Percentiles rank a stretch among this genome's conserved stretches.
Conservation (phyloP, 139 green algal genomes). For the Tetratostichococcus sp. region DNA sequence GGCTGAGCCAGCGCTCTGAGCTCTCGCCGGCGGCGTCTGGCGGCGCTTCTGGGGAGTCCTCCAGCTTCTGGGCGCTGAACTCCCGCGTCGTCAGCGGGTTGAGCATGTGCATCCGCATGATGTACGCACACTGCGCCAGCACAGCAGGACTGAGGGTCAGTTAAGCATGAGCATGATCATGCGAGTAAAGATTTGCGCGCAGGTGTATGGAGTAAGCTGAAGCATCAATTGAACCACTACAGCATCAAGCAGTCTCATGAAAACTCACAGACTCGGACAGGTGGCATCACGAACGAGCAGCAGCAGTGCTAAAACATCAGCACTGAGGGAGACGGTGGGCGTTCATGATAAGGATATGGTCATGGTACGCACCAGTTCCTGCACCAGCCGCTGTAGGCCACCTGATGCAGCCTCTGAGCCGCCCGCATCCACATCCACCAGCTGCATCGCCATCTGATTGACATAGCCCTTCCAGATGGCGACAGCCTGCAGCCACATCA, state of each 20-base stretch:
- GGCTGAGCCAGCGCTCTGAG: not conserved
- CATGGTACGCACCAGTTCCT: not conserved
- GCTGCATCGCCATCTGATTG: constrained; percentile 26
- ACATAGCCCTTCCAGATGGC: constrained; percentile 26
- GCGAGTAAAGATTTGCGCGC: no score
- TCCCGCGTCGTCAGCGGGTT: not conserved
- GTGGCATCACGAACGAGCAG: no score
- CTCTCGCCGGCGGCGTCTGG: not conserved
- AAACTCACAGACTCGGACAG: no score
- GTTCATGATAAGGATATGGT: no score
- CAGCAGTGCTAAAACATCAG: no score
- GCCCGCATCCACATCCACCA: constrained; percentile 17
- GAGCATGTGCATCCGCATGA: not conserved
- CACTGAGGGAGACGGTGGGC: no score
- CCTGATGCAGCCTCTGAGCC: not conserved
- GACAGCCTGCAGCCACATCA: not conserved
- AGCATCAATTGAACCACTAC: no score
- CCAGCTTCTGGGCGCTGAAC: not conserved
- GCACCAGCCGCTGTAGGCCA: not conserved
- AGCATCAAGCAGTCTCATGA: no score
- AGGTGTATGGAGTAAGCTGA: no score
- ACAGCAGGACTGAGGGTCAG: no score
- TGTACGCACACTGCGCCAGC: not conserved
- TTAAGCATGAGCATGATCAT: no score
- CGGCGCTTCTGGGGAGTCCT: not conserved